phyloP scores from a whole-genome alignment of 495 filamentous ascomycete genomes.

The Talaromyces borbonicus region DNA sequence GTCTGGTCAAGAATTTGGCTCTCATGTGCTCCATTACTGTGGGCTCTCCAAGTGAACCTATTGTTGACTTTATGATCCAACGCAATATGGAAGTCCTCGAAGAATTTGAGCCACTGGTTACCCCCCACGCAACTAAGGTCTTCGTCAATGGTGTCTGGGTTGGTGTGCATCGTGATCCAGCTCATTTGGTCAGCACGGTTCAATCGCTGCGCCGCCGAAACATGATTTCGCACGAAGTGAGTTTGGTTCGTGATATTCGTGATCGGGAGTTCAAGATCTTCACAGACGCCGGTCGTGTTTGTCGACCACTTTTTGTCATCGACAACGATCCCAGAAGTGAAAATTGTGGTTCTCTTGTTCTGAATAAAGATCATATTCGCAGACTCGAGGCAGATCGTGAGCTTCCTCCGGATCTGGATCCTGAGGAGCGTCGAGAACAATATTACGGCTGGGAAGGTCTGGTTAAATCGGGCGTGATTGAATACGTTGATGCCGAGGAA shows the following conservation, averaged over 20 bases:
- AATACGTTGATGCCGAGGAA: conserved; percentile 96
- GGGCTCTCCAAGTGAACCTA: conserved; percentile 77
- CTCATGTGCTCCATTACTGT: conserved; percentile 98
- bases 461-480: conserved; percentile 69
- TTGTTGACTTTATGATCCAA: conserved; percentile 89
- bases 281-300: conserved; percentile 91
- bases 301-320: conserved; percentile 83
- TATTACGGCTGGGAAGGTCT: conserved; percentile 84
- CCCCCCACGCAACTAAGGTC: conserved; percentile 90
- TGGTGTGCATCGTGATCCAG: conserved; percentile 71
- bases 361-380: conserved; percentile 71
- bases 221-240: conserved; percentile 79
- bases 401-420: conserved; percentile 43
- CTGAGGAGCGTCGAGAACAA: conserved; percentile 47
- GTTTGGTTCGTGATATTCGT: conserved; percentile 86
- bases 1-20: conserved; percentile 94
- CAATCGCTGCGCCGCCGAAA: conserved; percentile 64
- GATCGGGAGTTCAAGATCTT: conserved; percentile 98
- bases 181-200: conserved; percentile 67
- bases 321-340: conserved; percentile 61
- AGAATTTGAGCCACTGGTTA: conserved; percentile 83
- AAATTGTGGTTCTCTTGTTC: conserved; percentile 64
- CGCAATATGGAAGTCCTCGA: conserved; percentile 93
- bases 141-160: conserved; percentile 99
- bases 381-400: conserved; percentile 61